Evolutionary conservation across 2,329 filamentous ascomycete genomes (phyloP), one percentile per base, ranked within the genome.

Genomic region (Sarocladium oryzae): DNA sequence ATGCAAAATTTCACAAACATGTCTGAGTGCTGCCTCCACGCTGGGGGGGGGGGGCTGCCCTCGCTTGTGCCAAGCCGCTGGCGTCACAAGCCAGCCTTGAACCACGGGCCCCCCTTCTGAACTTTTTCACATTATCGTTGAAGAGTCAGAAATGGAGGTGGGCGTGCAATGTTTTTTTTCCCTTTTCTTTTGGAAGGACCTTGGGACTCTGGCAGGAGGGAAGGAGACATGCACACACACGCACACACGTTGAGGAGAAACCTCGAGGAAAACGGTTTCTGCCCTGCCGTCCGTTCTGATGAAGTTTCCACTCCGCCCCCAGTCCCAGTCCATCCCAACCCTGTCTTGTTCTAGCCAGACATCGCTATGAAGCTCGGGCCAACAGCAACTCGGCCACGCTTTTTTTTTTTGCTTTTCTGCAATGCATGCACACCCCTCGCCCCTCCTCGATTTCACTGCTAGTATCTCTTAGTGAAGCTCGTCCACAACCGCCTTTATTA

Each of bases 391-490:
- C 23, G 4, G 4, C 23, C 4, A 16, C 40, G n/a, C n/a, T n/a
- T n/a, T n/a, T n/a, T n/a, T 15, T 28, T 16, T 6, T 24, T n/a
- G 10, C 24, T 4, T 8, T 11, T 30, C 5, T 33, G 26, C 16
- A 30, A 8, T 30, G 10, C 26, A 23, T 21, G 16, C 43, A 48
- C 43, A 21, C 24, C n/a, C 43, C 40, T 28, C 23, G 4, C 40
- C 40, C 40, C 40, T 26, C 36, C 40, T n/a, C 28, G 13, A 30
- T 30, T 28, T 11, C 7, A 26, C 26, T 43, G 24, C 26, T 26
- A 26, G 15, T 43, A n/a, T n/a, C n/a, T n/a, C 23, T n/a, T 33
- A 48, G 43, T 48, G 26, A 48, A 33, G 43, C 43, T 48, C 43
- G 10, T 48, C 43, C 7, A 33, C 32, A 30, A 32, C 43, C 5